Percentiles rank a stretch among this genome's conserved stretches.
These are phyloP conservation scores for Thymus quinquecostatus DNA, from an alignment of 257 asterid genomes.

Conservation along the genomic window DNA sequence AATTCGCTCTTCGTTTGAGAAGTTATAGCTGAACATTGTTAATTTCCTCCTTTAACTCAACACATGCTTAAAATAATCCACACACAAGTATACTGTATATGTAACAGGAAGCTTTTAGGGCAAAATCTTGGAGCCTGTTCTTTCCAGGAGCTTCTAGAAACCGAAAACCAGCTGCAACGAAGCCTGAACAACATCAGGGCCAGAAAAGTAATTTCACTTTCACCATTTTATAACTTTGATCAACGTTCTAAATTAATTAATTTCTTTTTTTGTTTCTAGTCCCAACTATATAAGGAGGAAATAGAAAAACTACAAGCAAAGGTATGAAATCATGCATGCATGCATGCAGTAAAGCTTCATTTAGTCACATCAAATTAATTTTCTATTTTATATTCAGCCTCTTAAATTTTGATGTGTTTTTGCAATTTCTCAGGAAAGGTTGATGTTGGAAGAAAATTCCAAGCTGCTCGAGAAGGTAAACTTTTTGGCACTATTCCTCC, in stretches of 20 bases:
- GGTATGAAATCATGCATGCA: constrained; percentile 33
- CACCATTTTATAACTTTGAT: background rate
- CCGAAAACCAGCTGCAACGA: constrained; percentile 58
- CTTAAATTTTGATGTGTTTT: background rate
- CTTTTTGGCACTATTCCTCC: background rate
- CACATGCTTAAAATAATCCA: background rate
- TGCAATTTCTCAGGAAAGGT: constrained; percentile 40
- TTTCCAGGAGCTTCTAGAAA: constrained; percentile 59
- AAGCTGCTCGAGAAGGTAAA: constrained; percentile 47
- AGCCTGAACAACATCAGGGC: constrained; percentile 59
- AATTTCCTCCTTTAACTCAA: background rate
- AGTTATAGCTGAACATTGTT: background rate
- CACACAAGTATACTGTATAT: background rate
- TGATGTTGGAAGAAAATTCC: constrained; percentile 42
- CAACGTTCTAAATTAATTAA: background rate
- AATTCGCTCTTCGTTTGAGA: background rate
- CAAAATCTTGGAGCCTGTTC: constrained; percentile 59
- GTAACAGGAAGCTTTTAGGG: constrained; percentile 69
- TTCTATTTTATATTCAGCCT: background rate
- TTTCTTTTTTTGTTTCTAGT: constrained; percentile 34
- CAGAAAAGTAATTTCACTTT: constrained; percentile 48
- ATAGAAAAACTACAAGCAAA: constrained; percentile 37
- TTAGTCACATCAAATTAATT: too few species aligned
- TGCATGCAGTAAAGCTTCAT: too few species aligned
- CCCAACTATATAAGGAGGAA: constrained; percentile 51